phyloP scores from a whole-genome alignment of 139 green algal genomes.

The Chlamydomonas urium region DNA sequence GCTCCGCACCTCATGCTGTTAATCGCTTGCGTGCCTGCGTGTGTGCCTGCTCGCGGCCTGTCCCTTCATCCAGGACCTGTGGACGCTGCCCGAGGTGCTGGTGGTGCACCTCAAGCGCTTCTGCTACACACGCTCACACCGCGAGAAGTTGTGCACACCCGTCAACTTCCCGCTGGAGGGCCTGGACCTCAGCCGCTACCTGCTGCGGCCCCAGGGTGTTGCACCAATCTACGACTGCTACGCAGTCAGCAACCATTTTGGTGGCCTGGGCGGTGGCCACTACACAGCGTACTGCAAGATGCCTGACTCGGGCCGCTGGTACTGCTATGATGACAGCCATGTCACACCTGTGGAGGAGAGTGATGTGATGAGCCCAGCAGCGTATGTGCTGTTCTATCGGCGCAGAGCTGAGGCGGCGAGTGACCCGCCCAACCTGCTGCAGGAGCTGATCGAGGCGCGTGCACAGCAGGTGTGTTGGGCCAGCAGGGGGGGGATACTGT shows the following conservation, averaged over 20 bases:
- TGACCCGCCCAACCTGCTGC: background rate
- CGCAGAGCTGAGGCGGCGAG: background rate
- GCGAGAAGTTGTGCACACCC: slow-evolving; percentile 84
- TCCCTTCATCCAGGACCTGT: no score
- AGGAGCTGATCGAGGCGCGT: background rate
- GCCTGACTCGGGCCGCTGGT: slow-evolving; percentile 56
- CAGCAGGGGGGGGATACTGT: no score
- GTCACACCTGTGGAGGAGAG: slow-evolving; percentile 26
- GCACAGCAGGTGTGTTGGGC: background rate
- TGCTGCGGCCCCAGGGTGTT: slow-evolving; percentile 30
- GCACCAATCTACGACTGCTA: slow-evolving; percentile 79
- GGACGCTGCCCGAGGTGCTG: slow-evolving; percentile 52
- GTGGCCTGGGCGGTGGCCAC: slow-evolving; percentile 87
- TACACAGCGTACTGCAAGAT: slow-evolving; percentile 87
- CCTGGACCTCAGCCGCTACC: slow-evolving; percentile 70
- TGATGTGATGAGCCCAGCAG: slow-evolving; percentile 47
- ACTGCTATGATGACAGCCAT: slow-evolving; percentile 84
- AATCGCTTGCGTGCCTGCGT: no score
- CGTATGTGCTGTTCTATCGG: slow-evolving; percentile 95
- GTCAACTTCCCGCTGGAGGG: slow-evolving; percentile 52
- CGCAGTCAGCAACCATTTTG: slow-evolving; percentile 91
- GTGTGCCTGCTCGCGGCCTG: no score
- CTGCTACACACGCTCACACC: slow-evolving; percentile 61
- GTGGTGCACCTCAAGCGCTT: slow-evolving; percentile 97
- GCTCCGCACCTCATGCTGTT: no score